Percentiles rank a stretch among this genome's conserved stretches.
These are phyloP conservation scores for Fraxinus xanthoxyloides DNA, from an alignment of 305 asterid genomes.

Conservation along the genomic window DNA sequence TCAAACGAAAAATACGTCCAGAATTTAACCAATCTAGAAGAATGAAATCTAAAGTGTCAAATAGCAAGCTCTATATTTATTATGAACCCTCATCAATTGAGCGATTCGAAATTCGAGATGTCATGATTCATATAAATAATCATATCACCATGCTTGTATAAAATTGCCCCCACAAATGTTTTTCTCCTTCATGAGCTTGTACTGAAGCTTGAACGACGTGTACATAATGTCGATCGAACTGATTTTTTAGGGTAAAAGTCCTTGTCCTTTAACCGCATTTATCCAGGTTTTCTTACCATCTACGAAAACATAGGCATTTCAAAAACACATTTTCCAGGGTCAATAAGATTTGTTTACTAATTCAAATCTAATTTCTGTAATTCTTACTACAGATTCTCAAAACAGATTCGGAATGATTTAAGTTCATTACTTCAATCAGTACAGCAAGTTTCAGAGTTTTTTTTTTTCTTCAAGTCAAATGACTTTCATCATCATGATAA, in stretches of 20 bases:
- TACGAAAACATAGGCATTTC: not conserved
- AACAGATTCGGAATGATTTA: not conserved
- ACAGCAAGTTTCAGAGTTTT: not conserved
- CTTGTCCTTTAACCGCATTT: not conserved
- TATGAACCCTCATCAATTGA: not conserved
- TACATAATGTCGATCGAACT: not conserved
- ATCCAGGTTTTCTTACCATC: not conserved
- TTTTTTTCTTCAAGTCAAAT: not conserved
- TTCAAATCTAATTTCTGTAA: not conserved
- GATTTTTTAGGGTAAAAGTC: not conserved
- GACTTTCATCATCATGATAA: not conserved
- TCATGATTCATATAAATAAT: not conserved
- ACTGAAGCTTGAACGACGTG: not conserved
- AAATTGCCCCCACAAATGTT: not conserved
- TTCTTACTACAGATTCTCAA: not conserved
- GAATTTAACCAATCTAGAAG: not conserved
- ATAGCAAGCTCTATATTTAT: not conserved
- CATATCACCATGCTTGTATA: not conserved
- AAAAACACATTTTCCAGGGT: not conserved
- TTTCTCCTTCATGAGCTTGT: not conserved
- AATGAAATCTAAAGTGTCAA: not conserved
- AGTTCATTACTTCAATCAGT: not conserved
- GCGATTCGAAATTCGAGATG: not conserved
- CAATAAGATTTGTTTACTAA: not conserved
- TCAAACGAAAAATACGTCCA: not conserved